Base-by-base conservation (phyloP, 768 basidiomycete species). In the Gymnopilus junonius region DNA sequence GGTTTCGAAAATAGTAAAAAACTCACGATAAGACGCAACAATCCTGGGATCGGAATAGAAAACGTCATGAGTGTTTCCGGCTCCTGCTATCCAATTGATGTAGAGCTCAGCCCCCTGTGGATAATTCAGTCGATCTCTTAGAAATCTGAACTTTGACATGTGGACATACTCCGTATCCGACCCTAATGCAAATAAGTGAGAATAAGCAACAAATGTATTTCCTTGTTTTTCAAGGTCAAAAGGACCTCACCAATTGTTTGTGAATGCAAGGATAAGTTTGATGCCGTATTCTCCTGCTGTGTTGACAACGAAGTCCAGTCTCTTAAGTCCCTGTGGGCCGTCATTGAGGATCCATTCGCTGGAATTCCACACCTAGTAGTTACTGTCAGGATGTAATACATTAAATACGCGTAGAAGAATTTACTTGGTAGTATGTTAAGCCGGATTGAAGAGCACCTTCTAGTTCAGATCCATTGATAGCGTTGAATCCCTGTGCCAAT, bases 91-190 rank as follows among this genome's bases (percentile, higher is more conserved):
- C 76, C 86, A 85, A 63, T 81, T 77, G 55, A 87, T 80, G 63
- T 88, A 89, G 23, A 88, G 82, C 64, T 89, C 87, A 65, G 83
- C 78, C 23, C 88, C 87, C 84, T 85, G 60, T 3, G 20, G 15
- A 57, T 6, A 27, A 35, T 3, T 20, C 20, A 57, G 25, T 67
- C 45, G 11, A 10, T 27, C 31, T 4, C 42, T 35, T 23, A n/a
- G n/a, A 35, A 8, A 27, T 31, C 17, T 15, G 25, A 4, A 4
- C 15, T 56, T 8, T 43, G 58, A 15, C 23, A 45, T 7, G 53
- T 57, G 17, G 2, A 69, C 79, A 62, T 73, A 85, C 86, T 2
- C 85, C 84, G 68, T 87, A 86, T 53, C 83, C 85, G 25, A 84
- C 80, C 85, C 85, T 85, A 51, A n/a, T 15, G 32, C 46, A 23